These are phyloP conservation scores for Acmispon strigosus DNA, from an alignment of 306 rosid species.

Conservation along the genomic window DNA sequence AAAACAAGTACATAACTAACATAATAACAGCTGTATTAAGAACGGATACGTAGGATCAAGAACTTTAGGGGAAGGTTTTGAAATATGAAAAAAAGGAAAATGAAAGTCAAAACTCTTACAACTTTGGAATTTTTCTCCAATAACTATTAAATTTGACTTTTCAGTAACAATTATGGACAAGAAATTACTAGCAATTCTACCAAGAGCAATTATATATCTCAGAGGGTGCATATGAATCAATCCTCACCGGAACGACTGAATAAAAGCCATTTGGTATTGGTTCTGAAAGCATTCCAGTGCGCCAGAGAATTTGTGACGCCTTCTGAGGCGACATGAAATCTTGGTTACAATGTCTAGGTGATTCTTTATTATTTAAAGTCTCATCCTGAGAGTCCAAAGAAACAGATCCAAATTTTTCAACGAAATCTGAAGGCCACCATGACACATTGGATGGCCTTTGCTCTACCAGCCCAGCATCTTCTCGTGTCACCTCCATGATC, in stretches of 20 bases:
- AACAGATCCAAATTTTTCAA: constrained; percentile 73
- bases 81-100: not conserved
- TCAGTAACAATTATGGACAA: not conserved
- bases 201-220: constrained; percentile 12
- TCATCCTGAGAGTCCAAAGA: constrained; percentile 71
- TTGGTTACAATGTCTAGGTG: constrained; percentile 43
- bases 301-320: constrained; percentile 91
- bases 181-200: not conserved
- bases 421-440: constrained; percentile 88
- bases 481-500: constrained; percentile 81
- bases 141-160: not conserved
- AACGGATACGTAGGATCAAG: not conserved
- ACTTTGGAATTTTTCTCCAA: not conserved
- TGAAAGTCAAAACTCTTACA: not conserved
- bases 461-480: constrained; percentile 57
- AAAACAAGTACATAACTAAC: not conserved
- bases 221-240: not conserved
- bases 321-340: constrained; percentile 63
- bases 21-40: not conserved
- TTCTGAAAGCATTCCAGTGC: constrained; percentile 82
- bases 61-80: not conserved
- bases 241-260: constrained; percentile 76
- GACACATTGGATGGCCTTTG: constrained; percentile 71
- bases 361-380: constrained; percentile 53
- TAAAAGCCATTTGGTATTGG: constrained; percentile 95